Evolutionary conservation across 352 stramenopile genomes (phyloP).

Genomic region (Peronospora destructor): DNA sequence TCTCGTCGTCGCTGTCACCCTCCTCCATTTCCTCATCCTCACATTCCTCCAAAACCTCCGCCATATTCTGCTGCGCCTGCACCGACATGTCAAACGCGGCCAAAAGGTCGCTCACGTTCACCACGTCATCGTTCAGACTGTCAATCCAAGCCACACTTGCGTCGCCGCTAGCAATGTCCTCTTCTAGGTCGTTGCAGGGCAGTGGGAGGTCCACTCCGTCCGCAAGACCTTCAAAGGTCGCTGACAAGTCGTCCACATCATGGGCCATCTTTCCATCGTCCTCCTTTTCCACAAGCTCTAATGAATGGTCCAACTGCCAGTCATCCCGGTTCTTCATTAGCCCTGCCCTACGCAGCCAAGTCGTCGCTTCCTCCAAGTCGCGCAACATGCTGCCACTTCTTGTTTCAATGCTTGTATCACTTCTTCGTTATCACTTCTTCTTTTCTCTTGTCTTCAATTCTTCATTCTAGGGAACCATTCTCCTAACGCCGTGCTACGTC

Average conservation of each 20-base stretch:
- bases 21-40: constrained; percentile 42
- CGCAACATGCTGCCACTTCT: constrained; percentile 48
- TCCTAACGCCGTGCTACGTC: constrained; percentile 69
- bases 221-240: constrained; percentile 66
- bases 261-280: constrained; percentile 66
- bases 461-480: constrained; percentile 78
- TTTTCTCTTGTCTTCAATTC: constrained; percentile 65
- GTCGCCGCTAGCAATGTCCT: constrained; percentile 13
- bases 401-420: constrained; percentile 19
- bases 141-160: constrained; percentile 50
- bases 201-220: constrained; percentile 55
- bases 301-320: constrained; percentile 22
- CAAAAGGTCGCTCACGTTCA: constrained; percentile 72
- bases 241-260: constrained; percentile 68
- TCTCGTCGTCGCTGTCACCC: constrained; percentile 29
- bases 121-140: constrained; percentile 49
- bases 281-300: constrained; percentile 53
- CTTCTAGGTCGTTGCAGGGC: constrained; percentile 42
- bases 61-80: constrained; percentile 34
- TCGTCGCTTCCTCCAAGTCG: constrained; percentile 48
- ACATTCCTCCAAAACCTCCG: constrained; percentile 28
- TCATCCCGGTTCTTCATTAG: constrained; percentile 45
- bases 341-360: constrained; percentile 48
- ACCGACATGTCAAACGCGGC: constrained; percentile 56
- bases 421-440: constrained; percentile 31